These are phyloP conservation scores for Lavandula angustifolia DNA, from an alignment of 257 asterid genomes.

Conservation along the genomic window DNA sequence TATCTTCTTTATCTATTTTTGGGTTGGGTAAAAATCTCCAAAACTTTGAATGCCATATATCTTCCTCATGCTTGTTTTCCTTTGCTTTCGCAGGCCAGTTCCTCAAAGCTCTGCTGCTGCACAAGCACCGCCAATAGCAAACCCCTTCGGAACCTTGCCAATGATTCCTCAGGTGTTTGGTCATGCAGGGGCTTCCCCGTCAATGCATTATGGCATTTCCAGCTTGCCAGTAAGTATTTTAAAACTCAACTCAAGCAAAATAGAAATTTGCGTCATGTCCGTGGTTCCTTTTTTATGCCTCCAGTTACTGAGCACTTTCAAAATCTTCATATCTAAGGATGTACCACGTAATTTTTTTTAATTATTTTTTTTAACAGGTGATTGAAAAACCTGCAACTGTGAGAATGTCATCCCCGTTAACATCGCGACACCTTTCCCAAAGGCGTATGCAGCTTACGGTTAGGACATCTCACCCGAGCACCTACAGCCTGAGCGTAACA, in stretches of 20 bases:
- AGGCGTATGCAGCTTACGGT: slow-evolving; percentile 80
- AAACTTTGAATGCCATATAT: background rate
- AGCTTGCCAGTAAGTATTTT: slow-evolving; percentile 85
- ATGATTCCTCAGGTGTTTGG: slow-evolving; percentile 91
- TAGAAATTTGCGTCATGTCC: slow-evolving; percentile 17
- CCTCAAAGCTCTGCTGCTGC: slow-evolving; percentile 55
- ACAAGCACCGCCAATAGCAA: slow-evolving; percentile 59
- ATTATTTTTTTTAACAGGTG: slow-evolving; percentile 65
- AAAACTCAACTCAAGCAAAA: slow-evolving; percentile 2
- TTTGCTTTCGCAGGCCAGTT: slow-evolving; percentile 52
- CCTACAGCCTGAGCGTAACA: slow-evolving; percentile 76
- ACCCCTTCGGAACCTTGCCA: slow-evolving; percentile 95
- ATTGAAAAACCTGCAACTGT: slow-evolving; percentile 82
- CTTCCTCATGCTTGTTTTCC: slow-evolving; percentile 1
- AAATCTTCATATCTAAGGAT: slow-evolving; percentile 9
- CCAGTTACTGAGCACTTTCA: slow-evolving; percentile 10
- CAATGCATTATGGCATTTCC: slow-evolving; percentile 95
- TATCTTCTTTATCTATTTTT: background rate
- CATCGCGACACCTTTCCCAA: slow-evolving; percentile 88
- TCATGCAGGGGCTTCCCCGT: slow-evolving; percentile 76
- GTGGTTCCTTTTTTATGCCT: background rate
- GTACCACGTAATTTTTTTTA: slow-evolving; percentile 15
- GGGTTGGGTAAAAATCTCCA: background rate
- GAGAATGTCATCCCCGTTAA: slow-evolving; percentile 78
- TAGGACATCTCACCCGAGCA: slow-evolving; percentile 79